Base-by-base conservation (phyloP, 148 eudicot genomes). In the Rhododendron simsii region DNA sequence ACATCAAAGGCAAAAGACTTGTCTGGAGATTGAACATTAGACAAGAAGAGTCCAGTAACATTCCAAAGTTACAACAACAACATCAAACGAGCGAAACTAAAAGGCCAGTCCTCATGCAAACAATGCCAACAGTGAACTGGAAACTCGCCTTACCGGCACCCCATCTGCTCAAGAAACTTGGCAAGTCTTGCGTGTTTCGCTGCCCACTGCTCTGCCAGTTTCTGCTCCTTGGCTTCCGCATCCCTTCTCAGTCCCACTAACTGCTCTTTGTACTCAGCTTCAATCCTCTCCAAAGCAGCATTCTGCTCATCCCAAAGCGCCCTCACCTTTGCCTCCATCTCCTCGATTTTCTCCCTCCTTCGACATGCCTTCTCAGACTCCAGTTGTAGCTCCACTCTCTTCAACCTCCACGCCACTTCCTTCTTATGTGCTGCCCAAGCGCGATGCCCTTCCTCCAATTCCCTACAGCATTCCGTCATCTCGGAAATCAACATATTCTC, bases 341-440 rank as follows among this genome's bases (percentile, higher is more conserved):
- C 98, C 78, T 95, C 98, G 84, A 86, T 87, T 84, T 89, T 95
- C 86, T 96, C 99, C 84, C 92, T 93, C 86, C 90, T 92, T 57
- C 93, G 85, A 57, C 86, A 57, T 1, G 90, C 91, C 89, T 96
- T 96, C 90, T 95, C 98, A 1, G 98, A 90, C 85, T 94, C 99
- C 61, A 96, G 82, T 67, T 95, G 99, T 81, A 94, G 94, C 90
- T 96, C 99, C 69, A 96, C 92, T 80, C 98, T 85, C 80, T 89
- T 95, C 44, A 96, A 84, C 88, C 99, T 91, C 99, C 99, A 96
- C 0, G 98, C 92, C 7, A 98, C 95, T 86, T 96, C 99, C 81
- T 96, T 96, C 91, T 92, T 92, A 75, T 96, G 98, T 8, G 95
- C 91, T 0, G 89, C 90, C 93, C 91, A 91, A 14, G 93, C 95